Evolutionary conservation across 2,329 filamentous ascomycete genomes (phyloP).

Genomic region (Xylaria sp.): DNA sequence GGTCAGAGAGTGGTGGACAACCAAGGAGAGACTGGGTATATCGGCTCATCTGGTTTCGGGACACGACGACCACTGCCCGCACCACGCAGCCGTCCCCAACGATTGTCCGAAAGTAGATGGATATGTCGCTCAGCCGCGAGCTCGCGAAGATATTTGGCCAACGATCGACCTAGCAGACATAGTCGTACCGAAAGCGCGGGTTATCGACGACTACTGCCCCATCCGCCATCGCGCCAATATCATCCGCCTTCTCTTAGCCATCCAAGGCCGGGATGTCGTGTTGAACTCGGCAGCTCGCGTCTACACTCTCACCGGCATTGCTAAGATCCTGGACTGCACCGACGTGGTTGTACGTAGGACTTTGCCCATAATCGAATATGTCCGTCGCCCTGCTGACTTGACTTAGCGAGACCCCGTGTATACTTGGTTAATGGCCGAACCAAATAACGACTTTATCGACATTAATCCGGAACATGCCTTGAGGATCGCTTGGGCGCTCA

Average conservation of each 20-base stretch:
- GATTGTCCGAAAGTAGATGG: constrained; percentile 1
- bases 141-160: not conserved
- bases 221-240: constrained; percentile 66
- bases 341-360: constrained; percentile 44
- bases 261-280: constrained; percentile 56
- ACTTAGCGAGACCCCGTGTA: constrained; percentile 50
- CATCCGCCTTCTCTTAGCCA: constrained; percentile 61
- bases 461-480: constrained; percentile 64
- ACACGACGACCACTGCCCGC: constrained; percentile 47
- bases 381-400: constrained; percentile 14
- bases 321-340: constrained; percentile 59
- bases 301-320: constrained; percentile 67
- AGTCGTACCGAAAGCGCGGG: constrained; percentile 26
- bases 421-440: constrained; percentile 59
- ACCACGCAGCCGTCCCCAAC: constrained; percentile 23
- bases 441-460: constrained; percentile 64
- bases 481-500: constrained; percentile 55
- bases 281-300: constrained; percentile 68
- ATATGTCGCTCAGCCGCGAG: constrained; percentile 7
- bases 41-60: constrained; percentile 48
- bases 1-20: constrained; percentile 58
- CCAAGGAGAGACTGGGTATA: constrained; percentile 42
- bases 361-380: not conserved
- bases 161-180: constrained; percentile 28
- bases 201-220: constrained; percentile 63